phyloP scores from a whole-genome alignment of 495 filamentous ascomycete species.

The Hypoxylon fragiforme region DNA sequence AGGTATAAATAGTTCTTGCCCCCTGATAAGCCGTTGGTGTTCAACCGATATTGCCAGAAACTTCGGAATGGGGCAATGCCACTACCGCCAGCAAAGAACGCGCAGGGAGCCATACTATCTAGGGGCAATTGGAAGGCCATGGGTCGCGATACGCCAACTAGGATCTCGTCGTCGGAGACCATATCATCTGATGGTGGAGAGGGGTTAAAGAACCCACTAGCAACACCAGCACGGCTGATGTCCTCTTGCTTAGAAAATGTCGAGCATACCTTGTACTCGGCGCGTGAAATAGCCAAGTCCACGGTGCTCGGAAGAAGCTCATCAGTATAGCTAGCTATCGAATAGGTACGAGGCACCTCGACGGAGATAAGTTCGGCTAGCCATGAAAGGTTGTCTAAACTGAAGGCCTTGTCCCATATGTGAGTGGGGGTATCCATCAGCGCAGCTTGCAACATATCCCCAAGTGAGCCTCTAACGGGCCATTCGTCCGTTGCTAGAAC shows the following conservation, averaged over 20 bases:
- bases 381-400: slow-evolving; percentile 48
- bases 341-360: slow-evolving; percentile 55
- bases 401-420: slow-evolving; percentile 55
- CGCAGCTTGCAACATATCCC: slow-evolving; percentile 50
- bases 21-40: slow-evolving; percentile 37
- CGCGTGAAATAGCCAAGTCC: slow-evolving; percentile 51
- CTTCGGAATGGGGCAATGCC: slow-evolving; percentile 57
- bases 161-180: slow-evolving; percentile 43
- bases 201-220: slow-evolving; percentile 56
- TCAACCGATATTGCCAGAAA: slow-evolving; percentile 52
- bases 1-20: slow-evolving; percentile 55
- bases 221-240: slow-evolving; percentile 45
- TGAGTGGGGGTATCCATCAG: slow-evolving; percentile 48
- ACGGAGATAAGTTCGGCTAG: slow-evolving; percentile 48
- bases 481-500: slow-evolving; percentile 52
- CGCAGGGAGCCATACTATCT: slow-evolving; percentile 49
- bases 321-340: slow-evolving; percentile 50
- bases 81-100: slow-evolving; percentile 55
- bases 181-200: slow-evolving; percentile 40
- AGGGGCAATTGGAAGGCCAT: slow-evolving; percentile 55
- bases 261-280: slow-evolving; percentile 50
- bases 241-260: slow-evolving; percentile 42
- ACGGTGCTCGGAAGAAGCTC: slow-evolving; percentile 53
- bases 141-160: slow-evolving; percentile 53
- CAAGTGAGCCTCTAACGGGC: slow-evolving; percentile 52